Conservation (phyloP, 2,329 filamentous ascomycete genomes). For the Ramularia collo-cygni region DNA sequence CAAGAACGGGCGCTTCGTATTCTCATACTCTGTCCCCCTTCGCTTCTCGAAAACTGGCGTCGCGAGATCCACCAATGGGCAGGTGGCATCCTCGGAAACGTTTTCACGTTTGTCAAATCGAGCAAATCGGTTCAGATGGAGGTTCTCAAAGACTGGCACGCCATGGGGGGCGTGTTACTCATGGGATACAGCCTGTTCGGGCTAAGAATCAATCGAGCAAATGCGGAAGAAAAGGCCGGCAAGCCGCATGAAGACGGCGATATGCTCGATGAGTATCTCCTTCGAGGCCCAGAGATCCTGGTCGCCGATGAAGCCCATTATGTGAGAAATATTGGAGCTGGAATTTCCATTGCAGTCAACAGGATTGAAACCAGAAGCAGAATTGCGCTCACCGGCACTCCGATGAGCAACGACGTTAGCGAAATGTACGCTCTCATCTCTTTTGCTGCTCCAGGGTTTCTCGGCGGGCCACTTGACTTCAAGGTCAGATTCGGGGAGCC, state of each 20-base stretch:
- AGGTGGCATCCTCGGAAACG: conserved; percentile 44
- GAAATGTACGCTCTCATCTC: conserved; percentile 86
- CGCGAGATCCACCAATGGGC: conserved; percentile 71
- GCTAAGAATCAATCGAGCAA: conserved; percentile 30
- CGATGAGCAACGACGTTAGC: conserved; percentile 72
- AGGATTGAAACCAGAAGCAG: conserved; percentile 61
- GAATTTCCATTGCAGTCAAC: conserved; percentile 48
- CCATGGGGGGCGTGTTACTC: conserved; percentile 64
- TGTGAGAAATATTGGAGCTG: conserved; percentile 59
- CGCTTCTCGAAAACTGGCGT: conserved; percentile 73
- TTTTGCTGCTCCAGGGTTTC: conserved; percentile 74
- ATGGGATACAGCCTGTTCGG: conserved; percentile 67
- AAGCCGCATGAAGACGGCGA: conserved; percentile 56
- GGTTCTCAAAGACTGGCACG: conserved; percentile 53
- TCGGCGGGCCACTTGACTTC: conserved; percentile 65
- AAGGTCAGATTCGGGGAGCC: conserved; percentile 61
- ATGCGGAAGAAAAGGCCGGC: conserved; percentile 1
- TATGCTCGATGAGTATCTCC: conserved; percentile 44
- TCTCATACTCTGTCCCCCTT: conserved; percentile 68
- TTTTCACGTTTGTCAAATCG: conserved; percentile 48
- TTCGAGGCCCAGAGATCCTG: conserved; percentile 61
- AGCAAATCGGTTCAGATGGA: conserved; percentile 23
- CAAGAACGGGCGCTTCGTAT: conserved; percentile 49
- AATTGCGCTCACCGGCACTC: conserved; percentile 81
- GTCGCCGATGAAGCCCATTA: conserved; percentile 80